phyloP scores from a whole-genome alignment of 2,329 filamentous ascomycete species.

The Leptographium galeiforme region DNA sequence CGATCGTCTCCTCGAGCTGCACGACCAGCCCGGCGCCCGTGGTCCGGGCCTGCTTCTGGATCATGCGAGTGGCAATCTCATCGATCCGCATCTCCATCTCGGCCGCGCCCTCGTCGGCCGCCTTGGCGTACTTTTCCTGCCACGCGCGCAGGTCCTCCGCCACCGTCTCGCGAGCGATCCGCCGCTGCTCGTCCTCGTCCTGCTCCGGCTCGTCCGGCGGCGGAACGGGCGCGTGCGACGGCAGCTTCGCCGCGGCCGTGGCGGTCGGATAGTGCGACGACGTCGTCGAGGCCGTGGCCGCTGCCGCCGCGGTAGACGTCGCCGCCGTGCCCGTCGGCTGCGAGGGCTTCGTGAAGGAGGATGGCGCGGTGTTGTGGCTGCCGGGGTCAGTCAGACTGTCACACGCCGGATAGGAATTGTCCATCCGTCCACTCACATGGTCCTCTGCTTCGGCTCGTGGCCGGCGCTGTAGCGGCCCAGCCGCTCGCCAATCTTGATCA shows the following conservation, averaged over 20 bases:
- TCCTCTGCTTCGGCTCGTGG: not conserved
- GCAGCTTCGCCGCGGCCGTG: conserved; percentile 7
- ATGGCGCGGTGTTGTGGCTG: conserved; percentile 10
- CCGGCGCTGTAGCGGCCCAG: conserved; percentile 59
- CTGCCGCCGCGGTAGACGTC: conserved; percentile 16
- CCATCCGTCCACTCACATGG: not conserved
- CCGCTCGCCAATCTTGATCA: conserved; percentile 81
- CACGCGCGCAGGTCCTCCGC: conserved; percentile 67
- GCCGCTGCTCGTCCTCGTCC: conserved; percentile 41
- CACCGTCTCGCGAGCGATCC: conserved; percentile 52
- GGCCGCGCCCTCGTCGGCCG: conserved; percentile 63
- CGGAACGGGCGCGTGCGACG: conserved; percentile 19
- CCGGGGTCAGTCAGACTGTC: not conserved
- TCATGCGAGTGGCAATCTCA: conserved; percentile 41
- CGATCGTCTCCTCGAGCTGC: conserved; percentile 54
- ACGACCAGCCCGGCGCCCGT: conserved; percentile 54
- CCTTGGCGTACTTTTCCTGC: conserved; percentile 78
- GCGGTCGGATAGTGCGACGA: conserved; percentile 11
- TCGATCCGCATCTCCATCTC: conserved; percentile 60
- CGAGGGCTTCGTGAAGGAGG: conserved; percentile 24
- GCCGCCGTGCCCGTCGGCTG: conserved; percentile 3
- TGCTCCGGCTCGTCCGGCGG: conserved; percentile 31
- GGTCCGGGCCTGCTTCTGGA: conserved; percentile 49
- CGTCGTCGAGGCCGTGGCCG: conserved; percentile 15
- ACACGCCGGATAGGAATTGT: too few species aligned